phyloP scores from a whole-genome alignment of 305 asterid genomes.

The Rubia occidens region DNA sequence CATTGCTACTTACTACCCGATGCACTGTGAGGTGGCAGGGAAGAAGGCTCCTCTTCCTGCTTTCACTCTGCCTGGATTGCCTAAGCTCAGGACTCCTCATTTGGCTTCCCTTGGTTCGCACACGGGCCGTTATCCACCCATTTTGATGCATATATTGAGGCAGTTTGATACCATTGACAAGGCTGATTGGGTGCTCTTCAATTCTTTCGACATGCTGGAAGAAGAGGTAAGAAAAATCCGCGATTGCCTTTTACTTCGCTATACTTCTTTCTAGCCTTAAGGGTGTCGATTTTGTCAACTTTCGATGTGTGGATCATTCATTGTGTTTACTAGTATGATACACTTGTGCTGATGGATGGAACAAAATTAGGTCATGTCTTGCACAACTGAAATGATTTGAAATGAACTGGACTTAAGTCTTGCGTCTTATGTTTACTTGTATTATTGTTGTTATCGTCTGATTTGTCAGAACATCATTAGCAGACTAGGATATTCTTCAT shows the following conservation, averaged over 20 bases:
- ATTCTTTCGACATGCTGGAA: conserved; percentile 44
- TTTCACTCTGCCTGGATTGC: conserved; percentile 31
- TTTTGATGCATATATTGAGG: conserved; percentile 33
- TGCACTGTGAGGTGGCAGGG: conserved; percentile 40
- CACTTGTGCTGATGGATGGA: background rate
- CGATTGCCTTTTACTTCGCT: background rate
- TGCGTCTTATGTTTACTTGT: too few relatives aligned
- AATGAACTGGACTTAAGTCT: background rate
- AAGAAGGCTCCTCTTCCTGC: conserved; percentile 23
- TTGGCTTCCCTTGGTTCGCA: conserved; percentile 45
- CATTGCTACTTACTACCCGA: conserved; percentile 37
- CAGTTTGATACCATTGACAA: conserved; percentile 37
- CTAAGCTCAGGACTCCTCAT: conserved; percentile 31
- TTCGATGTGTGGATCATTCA: background rate
- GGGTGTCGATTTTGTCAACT: too few relatives aligned
- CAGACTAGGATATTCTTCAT: background rate
- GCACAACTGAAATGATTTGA: background rate
- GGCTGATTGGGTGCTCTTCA: conserved; percentile 56
- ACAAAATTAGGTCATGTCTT: background rate
- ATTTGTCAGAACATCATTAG: background rate
- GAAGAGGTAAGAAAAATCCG: conserved; percentile 32
- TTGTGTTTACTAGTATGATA: background rate
- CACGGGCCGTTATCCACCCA: conserved; percentile 33
- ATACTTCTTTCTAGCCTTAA: background rate
- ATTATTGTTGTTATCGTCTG: background rate